Conservation (phyloP, 108 stramenopile species). For the Nitzschia putrida region DNA sequence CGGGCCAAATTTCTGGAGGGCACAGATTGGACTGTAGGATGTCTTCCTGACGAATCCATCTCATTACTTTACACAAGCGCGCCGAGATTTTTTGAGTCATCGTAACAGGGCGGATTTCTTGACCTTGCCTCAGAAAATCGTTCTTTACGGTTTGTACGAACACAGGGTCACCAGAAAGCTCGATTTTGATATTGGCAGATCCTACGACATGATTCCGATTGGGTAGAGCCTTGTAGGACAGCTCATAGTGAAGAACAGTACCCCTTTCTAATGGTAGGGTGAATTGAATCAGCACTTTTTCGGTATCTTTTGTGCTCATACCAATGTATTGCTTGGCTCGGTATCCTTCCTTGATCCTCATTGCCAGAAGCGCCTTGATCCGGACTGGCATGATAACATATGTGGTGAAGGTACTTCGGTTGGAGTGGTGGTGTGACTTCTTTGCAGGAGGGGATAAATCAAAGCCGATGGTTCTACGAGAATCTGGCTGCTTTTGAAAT, state of each 20-base stretch:
- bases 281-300: conserved; percentile 76
- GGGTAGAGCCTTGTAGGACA: conserved; percentile 70
- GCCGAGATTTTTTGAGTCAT: conserved; percentile 51
- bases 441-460: background rate
- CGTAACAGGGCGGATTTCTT: conserved; percentile 26
- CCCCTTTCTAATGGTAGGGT: conserved; percentile 57
- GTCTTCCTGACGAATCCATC: conserved; percentile 70
- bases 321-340: conserved; percentile 64
- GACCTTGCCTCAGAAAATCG: conserved; percentile 52
- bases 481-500: conserved; percentile 3
- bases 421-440: background rate
- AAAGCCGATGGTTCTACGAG: conserved; percentile 2
- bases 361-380: conserved; percentile 69
- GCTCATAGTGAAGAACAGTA: conserved; percentile 70
- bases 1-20: conserved; percentile 54
- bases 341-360: conserved; percentile 76
- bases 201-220: conserved; percentile 61
- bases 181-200: conserved; percentile 75
- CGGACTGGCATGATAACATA: conserved; percentile 71
- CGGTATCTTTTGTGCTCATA: conserved; percentile 61
- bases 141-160: conserved; percentile 72
- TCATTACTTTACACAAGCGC: conserved; percentile 58
- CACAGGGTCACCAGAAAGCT: conserved; percentile 61
- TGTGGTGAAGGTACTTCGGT: conserved; percentile 56
- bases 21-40: conserved; percentile 63